Evolutionary conservation across 768 basidiomycete species (phyloP), one percentile per base, ranked within the genome.

Genomic region (Dacryopinax primogenitus): DNA sequence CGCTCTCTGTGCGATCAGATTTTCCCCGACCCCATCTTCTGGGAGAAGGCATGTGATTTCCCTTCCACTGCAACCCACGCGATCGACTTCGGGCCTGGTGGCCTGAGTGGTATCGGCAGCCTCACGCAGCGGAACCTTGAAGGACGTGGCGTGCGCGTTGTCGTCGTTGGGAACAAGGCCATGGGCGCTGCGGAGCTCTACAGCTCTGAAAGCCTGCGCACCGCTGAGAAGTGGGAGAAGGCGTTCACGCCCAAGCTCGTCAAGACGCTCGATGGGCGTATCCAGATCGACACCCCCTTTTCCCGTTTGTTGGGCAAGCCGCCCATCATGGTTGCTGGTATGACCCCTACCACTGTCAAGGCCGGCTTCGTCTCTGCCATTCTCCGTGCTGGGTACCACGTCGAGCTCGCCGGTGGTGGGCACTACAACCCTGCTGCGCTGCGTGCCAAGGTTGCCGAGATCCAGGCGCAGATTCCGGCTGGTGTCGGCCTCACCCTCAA

Each of bases 291-390:
- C 75, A 97, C 95, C 0, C 88, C 92, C 2, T 95, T 97, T 82
- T 95, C 95, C 62, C 90, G 96, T 66, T 83, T 99, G 45, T 76
- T 99, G 44, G 92, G 92, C 70, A 99, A 98, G 78, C 86, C 96
- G 1, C 96, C 96, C 34, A 88, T 99, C 76, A 98, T 98, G 96
- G 93, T 99, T 37, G 95, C 94, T 62, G 96, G 96, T 66, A 98
- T 99, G 96, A 99, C 96, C 0, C 96, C 96, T 0, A 88, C 88
- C 1, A 99, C 96, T 33, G 96, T 99, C 69, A 87, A 94, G 74
- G 87, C 87, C 33, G 93, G 93, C 18, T 95, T 98, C 74, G 94
- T 97, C 71, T 86, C 87, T 66, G 94, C 96, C 7, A 83, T 95
- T 51, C 85, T 96, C 69, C 83, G 87, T 68, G 94, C 96, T 30